Percentiles rank a stretch among this genome's conserved stretches.
Conservation (phyloP, 1,284 basidiomycete species). For the Kwoniella shivajii region DNA sequence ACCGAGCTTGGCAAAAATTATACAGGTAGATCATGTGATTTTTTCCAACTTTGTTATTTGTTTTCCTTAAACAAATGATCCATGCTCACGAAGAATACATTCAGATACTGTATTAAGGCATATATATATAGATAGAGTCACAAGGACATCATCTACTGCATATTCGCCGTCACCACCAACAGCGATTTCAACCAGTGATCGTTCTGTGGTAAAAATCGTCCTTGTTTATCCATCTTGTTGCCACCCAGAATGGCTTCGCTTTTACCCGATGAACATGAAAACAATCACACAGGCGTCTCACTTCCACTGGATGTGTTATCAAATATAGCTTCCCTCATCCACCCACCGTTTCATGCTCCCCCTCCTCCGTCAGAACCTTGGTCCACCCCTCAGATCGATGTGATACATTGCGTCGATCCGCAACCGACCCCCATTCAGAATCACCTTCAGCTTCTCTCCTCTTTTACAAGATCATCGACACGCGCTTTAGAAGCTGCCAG, state of each 20-base stretch:
- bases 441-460: slow-evolving; percentile 27
- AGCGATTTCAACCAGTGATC: too few species aligned
- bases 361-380: slow-evolving; percentile 9
- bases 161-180: too few species aligned
- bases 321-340: slow-evolving; percentile 37
- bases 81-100: too few species aligned
- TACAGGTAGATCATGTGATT: background rate
- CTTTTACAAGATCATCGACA: slow-evolving; percentile 28
- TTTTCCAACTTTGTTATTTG: background rate
- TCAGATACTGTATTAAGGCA: too few species aligned
- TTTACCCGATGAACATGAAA: slow-evolving; percentile 1
- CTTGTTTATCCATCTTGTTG: background rate
- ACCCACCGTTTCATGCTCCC: slow-evolving; percentile 38
- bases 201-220: too few species aligned
- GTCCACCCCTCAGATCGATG: slow-evolving; percentile 22
- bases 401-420: slow-evolving; percentile 39
- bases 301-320: slow-evolving; percentile 46
- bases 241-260: slow-evolving; percentile 1
- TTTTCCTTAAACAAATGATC: background rate
- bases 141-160: too few species aligned
- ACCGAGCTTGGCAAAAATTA: slow-evolving; percentile 4
- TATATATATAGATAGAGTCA: too few species aligned
- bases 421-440: slow-evolving; percentile 24
- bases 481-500: slow-evolving; percentile 44
- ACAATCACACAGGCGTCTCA: background rate